Evolutionary conservation across 2,329 filamentous ascomycete species (phyloP).

Genomic region (Sarocladium oryzae): DNA sequence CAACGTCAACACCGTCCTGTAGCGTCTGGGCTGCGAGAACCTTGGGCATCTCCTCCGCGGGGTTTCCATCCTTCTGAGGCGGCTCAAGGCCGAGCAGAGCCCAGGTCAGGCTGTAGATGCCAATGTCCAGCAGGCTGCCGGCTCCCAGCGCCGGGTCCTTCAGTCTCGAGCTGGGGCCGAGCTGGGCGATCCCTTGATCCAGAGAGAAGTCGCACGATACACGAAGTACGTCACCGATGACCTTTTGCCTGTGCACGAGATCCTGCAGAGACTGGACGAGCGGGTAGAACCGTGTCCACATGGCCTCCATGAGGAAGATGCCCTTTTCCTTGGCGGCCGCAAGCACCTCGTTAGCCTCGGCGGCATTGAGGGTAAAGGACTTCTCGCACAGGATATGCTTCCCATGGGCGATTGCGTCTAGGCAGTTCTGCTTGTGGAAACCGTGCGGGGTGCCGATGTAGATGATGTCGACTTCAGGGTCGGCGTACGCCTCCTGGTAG

Average conservation of each 20-base stretch:
- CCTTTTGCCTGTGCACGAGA: conserved; percentile 31
- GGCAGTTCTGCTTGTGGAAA: conserved; percentile 36
- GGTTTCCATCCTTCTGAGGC: conserved; percentile 18
- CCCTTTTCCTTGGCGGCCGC: conserved; percentile 30
- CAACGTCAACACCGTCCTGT: conserved; percentile 25
- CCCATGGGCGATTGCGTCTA: conserved; percentile 34
- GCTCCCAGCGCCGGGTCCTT: conserved; percentile 34
- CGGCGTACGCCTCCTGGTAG: conserved; percentile 33
- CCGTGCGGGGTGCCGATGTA: conserved; percentile 40
- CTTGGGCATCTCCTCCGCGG: conserved; percentile 22
- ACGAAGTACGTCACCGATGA: conserved; percentile 31
- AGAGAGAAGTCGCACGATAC: conserved; percentile 34
- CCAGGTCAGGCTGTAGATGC: conserved; percentile 38
- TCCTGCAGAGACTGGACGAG: conserved; percentile 27
- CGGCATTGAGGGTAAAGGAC: conserved; percentile 33
- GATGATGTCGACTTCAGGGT: conserved; percentile 35
- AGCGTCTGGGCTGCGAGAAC: conserved; percentile 30
- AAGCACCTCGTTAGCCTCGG: conserved; percentile 32
- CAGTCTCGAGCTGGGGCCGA: conserved; percentile 24
- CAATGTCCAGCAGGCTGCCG: conserved; percentile 35
- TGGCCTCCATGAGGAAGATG: conserved; percentile 39
- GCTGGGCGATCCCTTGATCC: conserved; percentile 25
- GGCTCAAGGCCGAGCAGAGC: conserved; percentile 27
- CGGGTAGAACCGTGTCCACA: conserved; percentile 39
- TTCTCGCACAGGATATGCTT: conserved; percentile 42